Conservation (phyloP, 495 filamentous ascomycete species). For the Lentithecium fluviatile region DNA sequence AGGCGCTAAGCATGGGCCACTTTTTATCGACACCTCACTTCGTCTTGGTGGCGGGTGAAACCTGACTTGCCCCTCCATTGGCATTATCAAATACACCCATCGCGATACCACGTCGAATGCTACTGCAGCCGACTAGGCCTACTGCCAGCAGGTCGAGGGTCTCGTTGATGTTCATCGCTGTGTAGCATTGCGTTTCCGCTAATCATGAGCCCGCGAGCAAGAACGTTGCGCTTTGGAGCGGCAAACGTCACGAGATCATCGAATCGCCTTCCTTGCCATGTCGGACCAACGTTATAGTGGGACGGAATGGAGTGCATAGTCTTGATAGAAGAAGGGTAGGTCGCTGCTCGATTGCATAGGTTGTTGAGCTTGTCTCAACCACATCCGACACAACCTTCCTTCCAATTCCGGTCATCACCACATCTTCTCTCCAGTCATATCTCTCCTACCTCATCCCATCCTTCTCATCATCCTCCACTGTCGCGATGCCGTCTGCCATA, state of each 20-base stretch:
- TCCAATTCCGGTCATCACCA: conserved; percentile 7
- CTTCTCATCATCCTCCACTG: background rate
- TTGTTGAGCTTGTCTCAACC: conserved; percentile 38
- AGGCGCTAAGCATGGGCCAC: conserved; percentile 24
- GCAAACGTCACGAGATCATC: conserved; percentile 1
- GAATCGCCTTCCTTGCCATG: conserved; percentile 17
- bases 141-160: background rate
- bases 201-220: conserved; percentile 10
- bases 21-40: conserved; percentile 16
- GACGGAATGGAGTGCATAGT: background rate
- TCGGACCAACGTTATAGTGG: conserved; percentile 4
- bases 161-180: conserved; percentile 9
- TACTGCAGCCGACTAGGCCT: conserved; percentile 9
- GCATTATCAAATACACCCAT: conserved; percentile 6
- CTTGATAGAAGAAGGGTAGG: conserved; percentile 19
- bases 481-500: conserved; percentile 36
- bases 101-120: conserved; percentile 25
- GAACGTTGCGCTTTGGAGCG: conserved; percentile 12
- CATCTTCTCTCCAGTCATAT: background rate
- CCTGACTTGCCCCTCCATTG: conserved; percentile 9
- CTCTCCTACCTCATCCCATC: background rate
- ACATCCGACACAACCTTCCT: conserved; percentile 11
- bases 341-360: conserved; percentile 3
- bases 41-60: conserved; percentile 6
- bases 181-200: conserved; percentile 14